Conservation (phyloP, 257 asterid genomes). For the Nicotiana benthamiana region DNA sequence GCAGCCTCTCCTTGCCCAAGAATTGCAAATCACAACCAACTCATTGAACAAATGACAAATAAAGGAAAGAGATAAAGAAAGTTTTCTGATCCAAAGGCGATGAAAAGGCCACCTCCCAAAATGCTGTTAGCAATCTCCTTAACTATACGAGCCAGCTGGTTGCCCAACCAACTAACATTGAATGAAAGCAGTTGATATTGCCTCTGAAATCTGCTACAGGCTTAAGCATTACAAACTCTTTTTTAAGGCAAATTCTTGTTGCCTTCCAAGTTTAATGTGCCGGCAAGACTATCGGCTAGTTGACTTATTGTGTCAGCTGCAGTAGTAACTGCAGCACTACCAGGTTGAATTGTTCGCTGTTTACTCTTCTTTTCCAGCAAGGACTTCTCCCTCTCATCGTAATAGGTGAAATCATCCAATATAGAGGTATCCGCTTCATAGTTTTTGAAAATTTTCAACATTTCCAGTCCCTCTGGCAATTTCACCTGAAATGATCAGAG, state of each 20-base stretch:
- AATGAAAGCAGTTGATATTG: slow-evolving; percentile 19
- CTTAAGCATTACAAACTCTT: slow-evolving; percentile 31
- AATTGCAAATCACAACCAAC: slow-evolving; percentile 31
- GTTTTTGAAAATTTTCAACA: slow-evolving; percentile 75
- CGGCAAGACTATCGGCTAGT: slow-evolving; percentile 62
- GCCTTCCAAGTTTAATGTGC: slow-evolving; percentile 56
- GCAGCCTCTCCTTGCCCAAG: slow-evolving; percentile 14
- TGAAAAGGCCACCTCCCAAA: slow-evolving; percentile 40
- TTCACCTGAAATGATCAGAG: slow-evolving; percentile 53
- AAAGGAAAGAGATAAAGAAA: slow-evolving; percentile 13
- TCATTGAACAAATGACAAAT: slow-evolving; percentile 25
- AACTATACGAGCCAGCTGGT: slow-evolving; percentile 14
- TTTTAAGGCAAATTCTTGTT: slow-evolving; percentile 41
- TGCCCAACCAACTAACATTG: slow-evolving; percentile 17
- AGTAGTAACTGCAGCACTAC: slow-evolving; percentile 31
- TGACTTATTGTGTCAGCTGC: slow-evolving; percentile 63
- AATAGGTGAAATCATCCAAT: slow-evolving; percentile 79
- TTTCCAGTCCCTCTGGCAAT: slow-evolving; percentile 83
- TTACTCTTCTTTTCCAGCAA: slow-evolving; percentile 74
- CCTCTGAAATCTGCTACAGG: slow-evolving; percentile 21
- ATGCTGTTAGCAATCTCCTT: slow-evolving; percentile 32
- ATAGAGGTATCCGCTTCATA: slow-evolving; percentile 85
- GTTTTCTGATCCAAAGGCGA: slow-evolving; percentile 30
- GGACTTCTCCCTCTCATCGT: slow-evolving; percentile 83
- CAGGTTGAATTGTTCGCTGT: slow-evolving; percentile 44